phyloP scores from a whole-genome alignment of 2,329 filamentous ascomycete species.

The Metarhizium anisopliae region DNA sequence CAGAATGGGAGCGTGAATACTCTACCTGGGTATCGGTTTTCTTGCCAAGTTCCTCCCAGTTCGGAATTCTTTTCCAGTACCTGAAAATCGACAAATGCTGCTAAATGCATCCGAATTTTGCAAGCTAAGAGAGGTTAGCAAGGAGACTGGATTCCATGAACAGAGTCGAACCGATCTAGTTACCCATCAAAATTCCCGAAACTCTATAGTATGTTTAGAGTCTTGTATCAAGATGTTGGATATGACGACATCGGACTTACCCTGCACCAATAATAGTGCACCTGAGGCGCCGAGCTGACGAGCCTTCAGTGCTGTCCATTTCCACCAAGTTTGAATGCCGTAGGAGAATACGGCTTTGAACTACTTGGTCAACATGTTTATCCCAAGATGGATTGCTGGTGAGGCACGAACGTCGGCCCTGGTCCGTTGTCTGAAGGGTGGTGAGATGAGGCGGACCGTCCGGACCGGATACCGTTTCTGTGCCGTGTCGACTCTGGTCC shows the following conservation, averaged over 20 bases:
- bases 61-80: constrained; percentile 36
- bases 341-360: not conserved
- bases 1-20: not conserved
- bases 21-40: constrained; percentile 21
- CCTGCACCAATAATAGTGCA: constrained; percentile 13
- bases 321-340: not conserved
- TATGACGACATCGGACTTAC: constrained; percentile 2
- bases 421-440: not conserved
- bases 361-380: too few species aligned
- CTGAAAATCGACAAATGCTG: constrained; percentile 11
- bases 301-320: not conserved
- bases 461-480: not conserved
- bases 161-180: not conserved
- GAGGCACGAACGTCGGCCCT: not conserved
- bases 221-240: not conserved
- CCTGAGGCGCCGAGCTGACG: constrained; percentile 2
- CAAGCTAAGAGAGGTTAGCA: constrained; percentile 6
- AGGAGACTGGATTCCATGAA: not conserved
- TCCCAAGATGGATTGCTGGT: too few species aligned
- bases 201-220: not conserved
- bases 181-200: not conserved
- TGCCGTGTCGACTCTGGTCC: not conserved
- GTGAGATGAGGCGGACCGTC: not conserved
- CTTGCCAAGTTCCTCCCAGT: constrained; percentile 35
- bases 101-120: constrained; percentile 11